Base-by-base conservation (phyloP, 129 eudicot species). In the Flaveria brownii region DNA sequence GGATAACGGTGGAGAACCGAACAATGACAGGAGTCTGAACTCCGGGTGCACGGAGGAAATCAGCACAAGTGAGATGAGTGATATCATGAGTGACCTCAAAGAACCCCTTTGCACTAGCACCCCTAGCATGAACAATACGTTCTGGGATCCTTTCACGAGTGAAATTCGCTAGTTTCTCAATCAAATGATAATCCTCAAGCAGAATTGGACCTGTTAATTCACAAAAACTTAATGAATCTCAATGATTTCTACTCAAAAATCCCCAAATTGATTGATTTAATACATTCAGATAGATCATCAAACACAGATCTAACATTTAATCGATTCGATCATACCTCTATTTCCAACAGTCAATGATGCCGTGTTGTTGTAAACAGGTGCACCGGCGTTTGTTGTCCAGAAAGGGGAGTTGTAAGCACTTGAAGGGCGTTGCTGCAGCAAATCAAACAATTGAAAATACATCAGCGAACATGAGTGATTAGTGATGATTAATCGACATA, bases 91-190 rank as follows among this genome's bases (percentile, higher is more conserved):
- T 91, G 78, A 91, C 97, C 86, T 91, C 97, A 28, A 91, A 91
- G 71, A 91, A 91, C 4, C 97, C 97, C 84, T 91, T 91, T 78
- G 97, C 97, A 73, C 97, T 88, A 11, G 97, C 96, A 71, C 97
- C 95, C 70, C 97, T 85, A 2, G 97, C 97, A 26, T 88, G 97
- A 36, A 91, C 97, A n/a, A 91, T 90, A 63, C 95, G 97, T 78
- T 91, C 97, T 6, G 97, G 97, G 76, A 88, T 91, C 59, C 97
- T 71, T 78, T 91, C 97, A 25, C 97, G 81, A 22, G 88, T 92
- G 76, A 88, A 91, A 62, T 88, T 91, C 6, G 97, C 92, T 68
- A 91, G 82, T 70, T 91, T 91, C 80, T 91, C 97, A 71, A 91
- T 88, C 88, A 91, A 79, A 87, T 91, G 97, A 78, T 91, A 91